Conservation (phyloP, 768 basidiomycete genomes). For the Peribolospora kevripleyi region DNA sequence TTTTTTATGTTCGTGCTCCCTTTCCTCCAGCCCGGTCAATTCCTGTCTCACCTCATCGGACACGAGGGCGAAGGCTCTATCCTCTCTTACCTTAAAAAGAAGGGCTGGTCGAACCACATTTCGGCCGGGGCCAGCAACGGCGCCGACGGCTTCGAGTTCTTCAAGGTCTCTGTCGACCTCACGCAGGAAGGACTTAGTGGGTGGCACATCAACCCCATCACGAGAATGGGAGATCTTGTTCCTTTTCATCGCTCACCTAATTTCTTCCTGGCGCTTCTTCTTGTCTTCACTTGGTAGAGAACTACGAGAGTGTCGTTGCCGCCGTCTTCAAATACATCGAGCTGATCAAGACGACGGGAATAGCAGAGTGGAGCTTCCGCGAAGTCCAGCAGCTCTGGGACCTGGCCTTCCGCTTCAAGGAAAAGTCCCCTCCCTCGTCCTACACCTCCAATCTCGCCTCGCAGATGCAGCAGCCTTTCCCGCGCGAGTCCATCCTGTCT, state of each 20-base stretch:
- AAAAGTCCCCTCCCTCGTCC: constrained; percentile 52
- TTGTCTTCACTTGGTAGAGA: constrained; percentile 25
- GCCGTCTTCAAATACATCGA: constrained; percentile 47
- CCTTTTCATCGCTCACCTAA: background rate
- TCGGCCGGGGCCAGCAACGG: constrained; percentile 46
- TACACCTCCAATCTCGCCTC: constrained; percentile 57
- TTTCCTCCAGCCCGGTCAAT: constrained; percentile 70
- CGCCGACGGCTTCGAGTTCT: constrained; percentile 51
- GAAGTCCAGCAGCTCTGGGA: constrained; percentile 47
- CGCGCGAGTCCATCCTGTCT: constrained; percentile 47
- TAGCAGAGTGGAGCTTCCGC: constrained; percentile 36
- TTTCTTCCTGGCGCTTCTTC: background rate
- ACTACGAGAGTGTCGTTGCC: constrained; percentile 46
- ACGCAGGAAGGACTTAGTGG: constrained; percentile 67
- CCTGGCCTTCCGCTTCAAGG: constrained; percentile 62
- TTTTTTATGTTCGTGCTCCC: constrained; percentile 54
- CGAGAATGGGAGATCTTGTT: background rate
- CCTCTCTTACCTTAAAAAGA: constrained; percentile 57
- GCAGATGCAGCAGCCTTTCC: constrained; percentile 53
- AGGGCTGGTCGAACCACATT: constrained; percentile 22
- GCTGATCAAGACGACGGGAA: constrained; percentile 20
- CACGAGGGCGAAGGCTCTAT: constrained; percentile 55
- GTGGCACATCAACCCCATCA: constrained; percentile 21
- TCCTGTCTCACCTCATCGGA: constrained; percentile 41
- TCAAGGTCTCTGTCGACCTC: constrained; percentile 56